Evolutionary conservation across 129 eudicot genomes (phyloP).

Genomic region (Chrysanthemum makinoi): DNA sequence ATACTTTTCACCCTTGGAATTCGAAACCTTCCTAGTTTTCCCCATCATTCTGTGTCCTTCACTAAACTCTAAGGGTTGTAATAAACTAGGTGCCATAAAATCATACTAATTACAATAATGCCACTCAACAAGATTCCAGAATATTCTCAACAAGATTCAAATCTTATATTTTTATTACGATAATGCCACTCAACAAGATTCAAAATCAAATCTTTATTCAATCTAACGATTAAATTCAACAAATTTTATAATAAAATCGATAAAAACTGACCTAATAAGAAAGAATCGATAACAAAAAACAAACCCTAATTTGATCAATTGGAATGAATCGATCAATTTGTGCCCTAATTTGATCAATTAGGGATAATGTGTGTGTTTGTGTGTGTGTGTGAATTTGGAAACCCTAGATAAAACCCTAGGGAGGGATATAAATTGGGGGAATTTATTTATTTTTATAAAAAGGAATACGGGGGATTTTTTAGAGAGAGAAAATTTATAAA

Average conservation of each 20-base stretch:
- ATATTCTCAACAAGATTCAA: not conserved
- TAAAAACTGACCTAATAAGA: no score
- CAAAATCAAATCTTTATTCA: no score
- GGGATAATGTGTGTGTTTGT: not conserved
- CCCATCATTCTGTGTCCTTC: slow-evolving; percentile 79
- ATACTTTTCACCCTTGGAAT: slow-evolving; percentile 45
- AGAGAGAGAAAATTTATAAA: not conserved
- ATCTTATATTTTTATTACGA: not conserved
- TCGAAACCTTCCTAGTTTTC: slow-evolving; percentile 64
- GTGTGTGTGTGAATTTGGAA: not conserved
- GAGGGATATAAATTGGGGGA: no score
- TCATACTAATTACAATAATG: slow-evolving; percentile 1
- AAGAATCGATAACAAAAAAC: no score
- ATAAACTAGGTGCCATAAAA: slow-evolving; percentile 68
- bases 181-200: no score
- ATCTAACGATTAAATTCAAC: no score
- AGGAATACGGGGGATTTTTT: no score
- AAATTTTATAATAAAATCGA: no score
- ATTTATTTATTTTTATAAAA: no score
- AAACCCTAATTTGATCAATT: no score
- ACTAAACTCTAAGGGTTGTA: slow-evolving; percentile 40
- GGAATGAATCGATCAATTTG: not conserved
- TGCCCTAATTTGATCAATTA: not conserved
- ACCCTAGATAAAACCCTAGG: slow-evolving; percentile 9
- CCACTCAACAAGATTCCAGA: not conserved